Conservation (phyloP, 2,329 filamentous ascomycete genomes). For the Pseudogymnoascus sp. region DNA sequence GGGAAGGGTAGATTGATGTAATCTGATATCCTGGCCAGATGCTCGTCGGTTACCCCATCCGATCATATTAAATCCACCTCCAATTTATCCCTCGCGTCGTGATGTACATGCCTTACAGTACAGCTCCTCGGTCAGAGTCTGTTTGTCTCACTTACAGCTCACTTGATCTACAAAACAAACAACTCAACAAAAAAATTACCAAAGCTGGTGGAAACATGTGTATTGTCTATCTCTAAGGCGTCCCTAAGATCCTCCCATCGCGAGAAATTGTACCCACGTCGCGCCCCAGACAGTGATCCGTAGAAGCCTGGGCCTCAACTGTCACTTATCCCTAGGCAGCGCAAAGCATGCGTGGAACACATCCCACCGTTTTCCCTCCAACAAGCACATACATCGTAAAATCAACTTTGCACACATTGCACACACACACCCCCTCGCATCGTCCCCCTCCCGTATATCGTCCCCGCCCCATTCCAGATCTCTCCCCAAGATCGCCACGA, state of each 20-base stretch:
- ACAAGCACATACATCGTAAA: slow-evolving; percentile 8
- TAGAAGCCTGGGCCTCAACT: not conserved
- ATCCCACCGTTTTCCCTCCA: slow-evolving; percentile 5
- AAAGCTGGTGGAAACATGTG: not conserved
- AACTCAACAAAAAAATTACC: not conserved
- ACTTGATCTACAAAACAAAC: not conserved
- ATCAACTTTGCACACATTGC: slow-evolving; percentile 8
- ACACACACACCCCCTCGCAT: not conserved
- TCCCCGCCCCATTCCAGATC: slow-evolving; percentile 3
- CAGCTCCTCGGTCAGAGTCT: not conserved
- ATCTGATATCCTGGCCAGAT: not conserved
- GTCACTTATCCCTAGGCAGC: slow-evolving; percentile 3
- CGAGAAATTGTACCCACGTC: not conserved
- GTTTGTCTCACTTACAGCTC: not conserved
- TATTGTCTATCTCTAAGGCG: slow-evolving; percentile 1
- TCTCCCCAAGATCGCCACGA: not conserved
- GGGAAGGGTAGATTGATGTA: not conserved
- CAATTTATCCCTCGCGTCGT: not conserved
- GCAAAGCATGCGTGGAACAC: not conserved
- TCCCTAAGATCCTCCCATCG: not conserved
- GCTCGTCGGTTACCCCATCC: slow-evolving; percentile 2
- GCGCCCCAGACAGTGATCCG: not conserved
- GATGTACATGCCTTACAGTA: not conserved
- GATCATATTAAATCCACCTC: slow-evolving; percentile 3
- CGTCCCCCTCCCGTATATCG: not conserved